These are phyloP conservation scores for Irpex sp. DNA, from an alignment of 1,284 basidiomycete genomes.

Conservation along the genomic window DNA sequence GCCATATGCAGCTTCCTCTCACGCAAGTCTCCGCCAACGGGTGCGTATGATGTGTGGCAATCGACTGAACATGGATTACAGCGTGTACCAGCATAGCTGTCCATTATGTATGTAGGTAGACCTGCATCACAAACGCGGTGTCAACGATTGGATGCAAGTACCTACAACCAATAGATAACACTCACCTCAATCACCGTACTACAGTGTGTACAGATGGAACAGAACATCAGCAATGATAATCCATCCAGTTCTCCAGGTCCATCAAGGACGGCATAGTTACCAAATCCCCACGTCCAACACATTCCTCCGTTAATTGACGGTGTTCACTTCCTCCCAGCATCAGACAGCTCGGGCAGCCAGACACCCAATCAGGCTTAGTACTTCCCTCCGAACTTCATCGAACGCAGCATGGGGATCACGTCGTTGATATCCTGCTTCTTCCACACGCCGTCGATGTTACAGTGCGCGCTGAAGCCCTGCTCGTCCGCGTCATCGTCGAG, in stretches of 20 bases:
- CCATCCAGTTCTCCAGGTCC: not conserved
- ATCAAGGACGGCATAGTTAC: not conserved
- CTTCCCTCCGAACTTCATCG: slow-evolving; percentile 18
- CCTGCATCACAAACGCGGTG: not conserved
- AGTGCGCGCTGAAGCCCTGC: slow-evolving; percentile 11
- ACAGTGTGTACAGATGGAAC: not conserved
- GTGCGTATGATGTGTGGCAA: not conserved
- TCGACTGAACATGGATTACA: not conserved
- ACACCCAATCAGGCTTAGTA: not conserved
- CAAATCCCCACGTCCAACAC: not conserved
- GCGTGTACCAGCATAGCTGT: not conserved
- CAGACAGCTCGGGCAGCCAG: not conserved
- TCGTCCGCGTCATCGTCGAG: not conserved
- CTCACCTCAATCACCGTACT: not conserved
- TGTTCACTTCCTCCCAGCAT: not conserved
- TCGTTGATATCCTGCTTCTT: slow-evolving; percentile 23
- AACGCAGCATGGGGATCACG: slow-evolving; percentile 24
- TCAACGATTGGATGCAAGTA: not conserved
- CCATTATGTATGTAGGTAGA: not conserved
- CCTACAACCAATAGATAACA: not conserved
- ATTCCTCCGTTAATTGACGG: not conserved
- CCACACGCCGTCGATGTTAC: slow-evolving; percentile 20
- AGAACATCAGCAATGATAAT: not conserved
- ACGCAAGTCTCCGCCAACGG: not conserved
- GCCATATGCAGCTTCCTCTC: not conserved